These are phyloP conservation scores for Lithospermum erythrorhizon DNA, from an alignment of 257 asterid genomes.

Conservation along the genomic window DNA sequence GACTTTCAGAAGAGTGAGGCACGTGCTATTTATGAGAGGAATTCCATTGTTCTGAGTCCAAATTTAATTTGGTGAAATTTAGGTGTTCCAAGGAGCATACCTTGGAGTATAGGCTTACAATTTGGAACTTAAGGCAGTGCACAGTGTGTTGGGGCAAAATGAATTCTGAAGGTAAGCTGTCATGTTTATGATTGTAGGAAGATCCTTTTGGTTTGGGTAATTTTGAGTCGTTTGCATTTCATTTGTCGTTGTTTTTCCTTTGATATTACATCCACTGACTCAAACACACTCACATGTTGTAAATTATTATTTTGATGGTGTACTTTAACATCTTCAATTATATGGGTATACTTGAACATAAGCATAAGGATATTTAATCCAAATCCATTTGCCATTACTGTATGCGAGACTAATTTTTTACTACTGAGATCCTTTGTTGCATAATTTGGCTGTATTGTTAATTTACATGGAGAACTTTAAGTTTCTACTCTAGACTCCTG, in stretches of 20 bases:
- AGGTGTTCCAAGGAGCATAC: constrained; percentile 26
- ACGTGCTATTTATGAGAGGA: constrained; percentile 8
- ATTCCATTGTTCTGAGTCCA: constrained; percentile 8
- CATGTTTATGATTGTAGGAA: constrained; percentile 10
- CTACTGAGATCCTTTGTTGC: background rate
- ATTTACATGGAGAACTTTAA: background rate
- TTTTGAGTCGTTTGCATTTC: background rate
- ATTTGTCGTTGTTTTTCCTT: background rate
- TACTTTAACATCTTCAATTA: background rate
- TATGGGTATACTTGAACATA: background rate
- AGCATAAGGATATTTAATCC: background rate
- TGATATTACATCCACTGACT: background rate
- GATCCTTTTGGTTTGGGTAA: constrained; percentile 5
- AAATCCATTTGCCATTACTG: too few species aligned
- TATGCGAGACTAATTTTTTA: background rate
- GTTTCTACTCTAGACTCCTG: background rate
- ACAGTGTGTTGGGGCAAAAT: constrained; percentile 16
- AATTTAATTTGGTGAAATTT: constrained; percentile 21
- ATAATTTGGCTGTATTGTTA: background rate
- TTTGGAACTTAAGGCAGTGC: constrained; percentile 21
- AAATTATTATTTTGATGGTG: background rate
- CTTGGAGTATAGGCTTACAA: constrained; percentile 26
- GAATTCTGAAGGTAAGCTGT: constrained; percentile 21
- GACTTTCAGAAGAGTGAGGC: constrained; percentile 8
- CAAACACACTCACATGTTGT: background rate